Base-by-base conservation (phyloP, 768 basidiomycete species). In the Mycena indigotica region DNA sequence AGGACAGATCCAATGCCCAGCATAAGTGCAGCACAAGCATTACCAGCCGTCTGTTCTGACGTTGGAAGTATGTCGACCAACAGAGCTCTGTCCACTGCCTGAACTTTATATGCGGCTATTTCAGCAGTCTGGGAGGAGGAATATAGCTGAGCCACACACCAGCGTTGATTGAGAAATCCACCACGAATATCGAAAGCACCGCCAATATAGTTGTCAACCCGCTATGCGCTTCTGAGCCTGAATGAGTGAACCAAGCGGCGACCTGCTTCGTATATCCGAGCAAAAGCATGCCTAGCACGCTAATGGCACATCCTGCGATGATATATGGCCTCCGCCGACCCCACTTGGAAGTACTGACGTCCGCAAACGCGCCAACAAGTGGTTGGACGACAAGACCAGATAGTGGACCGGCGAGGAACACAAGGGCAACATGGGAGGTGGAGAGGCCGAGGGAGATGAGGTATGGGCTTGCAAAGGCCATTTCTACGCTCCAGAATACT, bases 1-100 rank as follows among this genome's bases (percentile, higher is more conserved):
- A 86, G 77, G 0, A 97, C 90, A 52, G 90, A 86, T 6, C 95
- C 95, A 24, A 93, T 66, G 2, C 91, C 92, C 44, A 90, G 75
- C 93, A 97, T 95, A n/a, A 90, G 79, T 1, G 91, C 93, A 0
- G 93, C 95, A 93, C 95, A 98, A 0, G 95, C 95, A 67, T 95
- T 97, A 1, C 91, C 95, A 12, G 82, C 76, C 5, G 94, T 85
- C 70, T 98, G 95, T 28, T 84, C 78, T 1, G 81, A 69, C 0
- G 89, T 75, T 0, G 93, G 88, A 3, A 96, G 71, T 0, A 84
- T 90, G 69, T 98, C 95, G 0, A 98, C 92, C 4, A 98, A 77
- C 5, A 97, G 80, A 0, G 95, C 92, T 48, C 95, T 89, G 69
- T 97, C 93, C 21, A 93, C 85, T 0, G 94, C 93, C 76, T 91